phyloP scores from a whole-genome alignment of 2,329 filamentous ascomycete genomes.

The Alternaria sp. region DNA sequence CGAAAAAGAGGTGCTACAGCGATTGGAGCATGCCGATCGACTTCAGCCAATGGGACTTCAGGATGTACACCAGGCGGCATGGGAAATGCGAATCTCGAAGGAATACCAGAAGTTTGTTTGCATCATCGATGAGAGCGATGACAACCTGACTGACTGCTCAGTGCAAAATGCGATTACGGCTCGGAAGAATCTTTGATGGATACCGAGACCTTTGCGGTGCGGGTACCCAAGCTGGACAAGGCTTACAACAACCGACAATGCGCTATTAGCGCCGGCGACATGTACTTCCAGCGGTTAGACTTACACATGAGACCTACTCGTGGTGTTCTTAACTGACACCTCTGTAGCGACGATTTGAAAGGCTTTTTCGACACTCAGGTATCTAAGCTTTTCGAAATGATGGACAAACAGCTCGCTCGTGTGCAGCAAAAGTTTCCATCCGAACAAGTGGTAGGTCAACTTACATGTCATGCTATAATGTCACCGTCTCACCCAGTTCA shows the following conservation, averaged over 20 bases:
- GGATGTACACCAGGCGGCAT: slow-evolving; percentile 39
- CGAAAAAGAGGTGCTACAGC: slow-evolving; percentile 26
- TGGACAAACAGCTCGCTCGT: slow-evolving; percentile 38
- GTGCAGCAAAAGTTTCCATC: slow-evolving; percentile 33
- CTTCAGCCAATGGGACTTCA: slow-evolving; percentile 21
- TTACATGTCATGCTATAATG: background rate
- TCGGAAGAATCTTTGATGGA: slow-evolving; percentile 34
- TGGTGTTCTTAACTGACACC: slow-evolving; percentile 11
- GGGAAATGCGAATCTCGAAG: slow-evolving; percentile 45
- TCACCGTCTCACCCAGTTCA: background rate
- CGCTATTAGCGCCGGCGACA: slow-evolving; percentile 25
- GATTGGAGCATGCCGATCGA: slow-evolving; percentile 30
- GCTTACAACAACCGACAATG: slow-evolving; percentile 18
- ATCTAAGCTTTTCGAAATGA: slow-evolving; percentile 35
- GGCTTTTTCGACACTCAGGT: slow-evolving; percentile 27
- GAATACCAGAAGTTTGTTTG: slow-evolving; percentile 39
- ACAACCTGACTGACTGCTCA: background rate
- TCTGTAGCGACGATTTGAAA: slow-evolving; percentile 25
- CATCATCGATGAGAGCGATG: background rate
- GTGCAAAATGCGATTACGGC: slow-evolving; percentile 43
- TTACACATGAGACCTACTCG: background rate
- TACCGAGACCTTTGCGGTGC: slow-evolving; percentile 36
- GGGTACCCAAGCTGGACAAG: slow-evolving; percentile 35
- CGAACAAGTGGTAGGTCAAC: slow-evolving; percentile 33
- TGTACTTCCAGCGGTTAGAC: slow-evolving; percentile 17